Evolutionary conservation across 176 grass and related monocot genomes (phyloP).

Genomic region (Carex scoparia): DNA sequence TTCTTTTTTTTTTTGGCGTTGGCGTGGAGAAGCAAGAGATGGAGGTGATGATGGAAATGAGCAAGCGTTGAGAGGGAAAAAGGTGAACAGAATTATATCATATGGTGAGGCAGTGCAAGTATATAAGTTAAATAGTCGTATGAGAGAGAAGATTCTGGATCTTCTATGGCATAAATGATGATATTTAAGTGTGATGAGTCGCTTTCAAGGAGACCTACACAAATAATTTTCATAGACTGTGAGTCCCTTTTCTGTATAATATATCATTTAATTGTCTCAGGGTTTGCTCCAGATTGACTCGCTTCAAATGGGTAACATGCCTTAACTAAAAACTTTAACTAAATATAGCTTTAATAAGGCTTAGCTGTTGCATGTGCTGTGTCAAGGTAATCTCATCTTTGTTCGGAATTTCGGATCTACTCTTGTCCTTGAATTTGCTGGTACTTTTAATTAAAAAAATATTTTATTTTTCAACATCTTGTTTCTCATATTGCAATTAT

Average conservation of each 20-base stretch:
- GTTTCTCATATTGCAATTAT: neutral
- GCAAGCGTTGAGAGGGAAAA: constrained; percentile 34
- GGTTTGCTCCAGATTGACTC: neutral
- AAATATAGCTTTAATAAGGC: constrained; percentile 23
- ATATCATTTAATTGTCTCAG: neutral
- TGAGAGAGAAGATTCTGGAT: constrained; percentile 15
- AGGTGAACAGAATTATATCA: constrained; percentile 68
- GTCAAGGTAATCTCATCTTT: constrained; percentile 23
- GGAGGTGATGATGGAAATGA: constrained; percentile 51
- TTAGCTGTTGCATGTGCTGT: constrained; percentile 25
- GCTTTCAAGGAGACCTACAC: neutral
- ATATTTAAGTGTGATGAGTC: neutral
- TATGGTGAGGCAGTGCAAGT: constrained; percentile 36
- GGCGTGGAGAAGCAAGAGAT: constrained; percentile 38
- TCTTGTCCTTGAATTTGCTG: neutral
- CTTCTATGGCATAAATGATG: neutral
- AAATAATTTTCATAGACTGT: neutral
- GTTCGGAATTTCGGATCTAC: constrained; percentile 15
- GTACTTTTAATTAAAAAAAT: neutral
- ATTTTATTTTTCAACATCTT: neutral
- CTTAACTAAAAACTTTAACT: neutral
- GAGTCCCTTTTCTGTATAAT: neutral
- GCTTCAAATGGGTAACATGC: neutral
- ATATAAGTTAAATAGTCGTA: constrained; percentile 52
- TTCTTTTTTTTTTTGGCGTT: constrained; percentile 6